phyloP scores from a whole-genome alignment of 371 early-diverging fungal genomes.

The Fennellomyces sp. region DNA sequence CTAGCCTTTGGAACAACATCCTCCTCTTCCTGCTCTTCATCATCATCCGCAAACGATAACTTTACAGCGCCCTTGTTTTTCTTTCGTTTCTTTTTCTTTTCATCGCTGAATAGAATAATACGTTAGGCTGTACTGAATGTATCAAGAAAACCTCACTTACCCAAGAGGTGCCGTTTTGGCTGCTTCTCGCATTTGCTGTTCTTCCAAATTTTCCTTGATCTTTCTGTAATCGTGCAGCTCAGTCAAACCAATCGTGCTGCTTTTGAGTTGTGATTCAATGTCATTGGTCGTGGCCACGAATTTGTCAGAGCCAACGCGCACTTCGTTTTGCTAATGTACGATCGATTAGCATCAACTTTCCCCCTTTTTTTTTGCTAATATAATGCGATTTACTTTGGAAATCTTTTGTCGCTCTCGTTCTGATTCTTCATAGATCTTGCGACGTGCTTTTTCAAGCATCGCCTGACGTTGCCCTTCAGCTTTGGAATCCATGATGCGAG shows the following conservation, averaged over 20 bases:
- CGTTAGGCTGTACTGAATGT: background rate
- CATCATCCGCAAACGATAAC: constrained; percentile 74
- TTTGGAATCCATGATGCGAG: constrained; percentile 60
- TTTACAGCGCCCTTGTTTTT: constrained; percentile 58
- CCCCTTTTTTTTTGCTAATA: constrained; percentile 56
- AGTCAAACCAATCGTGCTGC: constrained; percentile 88
- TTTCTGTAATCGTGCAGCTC: constrained; percentile 88
- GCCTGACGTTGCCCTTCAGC: constrained; percentile 72
- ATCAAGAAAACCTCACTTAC: constrained; percentile 21
- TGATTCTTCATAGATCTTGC: constrained; percentile 73
- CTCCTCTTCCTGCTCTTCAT: constrained; percentile 38
- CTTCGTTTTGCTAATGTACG: constrained; percentile 62
- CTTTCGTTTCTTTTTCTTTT: constrained; percentile 67
- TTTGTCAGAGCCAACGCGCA: constrained; percentile 78
- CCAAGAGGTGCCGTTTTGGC: constrained; percentile 62
- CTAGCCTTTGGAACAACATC: constrained; percentile 17
- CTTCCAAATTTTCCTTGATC: constrained; percentile 80
- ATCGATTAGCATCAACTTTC: background rate
- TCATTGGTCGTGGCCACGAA: constrained; percentile 80
- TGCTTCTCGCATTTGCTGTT: constrained; percentile 78
- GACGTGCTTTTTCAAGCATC: constrained; percentile 77
- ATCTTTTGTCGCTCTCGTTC: constrained; percentile 80
- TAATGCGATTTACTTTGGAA: constrained; percentile 55
- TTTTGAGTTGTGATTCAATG: constrained; percentile 84
- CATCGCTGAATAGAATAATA: constrained; percentile 31